Percentiles rank a stretch among this genome's conserved stretches.
Conservation (phyloP, 2,329 filamentous ascomycete species). For the Onygenales sp. region DNA sequence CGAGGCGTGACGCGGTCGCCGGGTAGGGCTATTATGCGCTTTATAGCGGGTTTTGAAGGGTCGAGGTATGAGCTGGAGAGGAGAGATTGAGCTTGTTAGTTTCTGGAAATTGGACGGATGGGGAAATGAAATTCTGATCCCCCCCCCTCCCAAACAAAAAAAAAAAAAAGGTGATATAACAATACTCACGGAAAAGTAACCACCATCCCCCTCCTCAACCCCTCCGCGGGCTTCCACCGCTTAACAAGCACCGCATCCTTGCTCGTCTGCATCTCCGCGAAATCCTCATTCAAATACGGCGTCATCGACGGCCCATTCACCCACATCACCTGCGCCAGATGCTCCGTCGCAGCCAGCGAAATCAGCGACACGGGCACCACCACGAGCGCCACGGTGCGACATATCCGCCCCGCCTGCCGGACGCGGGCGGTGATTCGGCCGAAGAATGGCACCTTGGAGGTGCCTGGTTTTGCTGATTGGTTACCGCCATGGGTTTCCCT, state of each 20-base stretch:
- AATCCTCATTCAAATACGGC: constrained; percentile 62
- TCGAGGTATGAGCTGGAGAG: constrained; percentile 56
- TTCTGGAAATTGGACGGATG: constrained; percentile 5
- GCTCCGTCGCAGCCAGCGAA: constrained; percentile 17
- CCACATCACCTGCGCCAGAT: constrained; percentile 33
- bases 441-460: not conserved
- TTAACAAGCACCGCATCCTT: constrained; percentile 35
- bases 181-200: constrained; percentile 48
- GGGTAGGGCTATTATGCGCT: constrained; percentile 71
- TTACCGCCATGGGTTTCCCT: not conserved
- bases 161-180: not conserved
- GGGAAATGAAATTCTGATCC: not conserved
- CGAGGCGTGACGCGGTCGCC: constrained; percentile 67
- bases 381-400: too few relatives aligned
- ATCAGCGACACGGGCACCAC: too few relatives aligned
- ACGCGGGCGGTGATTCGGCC: too few relatives aligned
- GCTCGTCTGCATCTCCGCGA: constrained; percentile 32
- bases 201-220: constrained; percentile 61
- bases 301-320: constrained; percentile 58
- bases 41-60: constrained; percentile 62
- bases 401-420: too few relatives aligned
- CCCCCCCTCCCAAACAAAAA: not conserved
- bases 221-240: constrained; percentile 27
- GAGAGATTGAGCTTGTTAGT: constrained; percentile 4
- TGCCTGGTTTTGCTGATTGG: not conserved